Evolutionary conservation across 768 basidiomycete species (phyloP).

Genomic region (Gloeostereum incarnatum): DNA sequence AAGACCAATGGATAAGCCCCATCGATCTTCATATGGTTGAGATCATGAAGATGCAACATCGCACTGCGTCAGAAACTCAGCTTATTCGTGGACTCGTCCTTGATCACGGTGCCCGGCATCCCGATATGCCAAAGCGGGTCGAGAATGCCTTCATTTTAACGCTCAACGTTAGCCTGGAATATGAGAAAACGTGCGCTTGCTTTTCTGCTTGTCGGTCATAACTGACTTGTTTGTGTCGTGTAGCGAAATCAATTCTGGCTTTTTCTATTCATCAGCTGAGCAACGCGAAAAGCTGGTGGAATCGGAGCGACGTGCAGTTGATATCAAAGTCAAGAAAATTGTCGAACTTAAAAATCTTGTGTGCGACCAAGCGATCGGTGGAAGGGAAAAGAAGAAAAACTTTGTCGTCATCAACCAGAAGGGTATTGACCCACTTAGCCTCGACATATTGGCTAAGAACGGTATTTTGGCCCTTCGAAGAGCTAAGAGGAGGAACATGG

Average conservation of each 20-base stretch:
- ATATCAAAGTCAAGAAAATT: conserved; percentile 91
- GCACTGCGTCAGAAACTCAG: conserved; percentile 94
- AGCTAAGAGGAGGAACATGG: conserved; percentile 98
- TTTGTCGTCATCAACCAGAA: conserved; percentile 99
- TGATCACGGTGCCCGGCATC: conserved; percentile 95
- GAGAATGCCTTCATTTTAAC: conserved; percentile 95
- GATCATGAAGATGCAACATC: conserved; percentile 99
- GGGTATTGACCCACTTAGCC: conserved; percentile 94
- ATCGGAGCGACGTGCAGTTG: conserved; percentile 89
- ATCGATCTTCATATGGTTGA: conserved; percentile 99
- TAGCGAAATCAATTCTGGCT: conserved; percentile 98
- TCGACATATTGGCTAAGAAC: conserved; percentile 94
- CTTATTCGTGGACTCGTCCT: conserved; percentile 91
- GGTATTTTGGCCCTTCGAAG: conserved; percentile 91
- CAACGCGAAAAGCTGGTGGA: conserved; percentile 99
- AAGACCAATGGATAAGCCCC: conserved; percentile 72
- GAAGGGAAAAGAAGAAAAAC: conserved; percentile 70
- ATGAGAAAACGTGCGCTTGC: conserved; percentile 91
- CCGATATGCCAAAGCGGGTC: conserved; percentile 98
- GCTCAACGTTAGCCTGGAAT: conserved; percentile 95
- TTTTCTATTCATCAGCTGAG: conserved; percentile 98
- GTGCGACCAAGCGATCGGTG: conserved; percentile 86
- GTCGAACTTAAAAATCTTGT: conserved; percentile 94
- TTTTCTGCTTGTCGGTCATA: conserved; percentile 6
- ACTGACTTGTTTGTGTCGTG: conserved; percentile 10